A percentile compares a stretch with the other conserved stretches of the same genome.
Evolutionary conservation across 2,329 filamentous ascomycete genomes (phyloP).

Genomic region (Exophiala oligosperma): DNA sequence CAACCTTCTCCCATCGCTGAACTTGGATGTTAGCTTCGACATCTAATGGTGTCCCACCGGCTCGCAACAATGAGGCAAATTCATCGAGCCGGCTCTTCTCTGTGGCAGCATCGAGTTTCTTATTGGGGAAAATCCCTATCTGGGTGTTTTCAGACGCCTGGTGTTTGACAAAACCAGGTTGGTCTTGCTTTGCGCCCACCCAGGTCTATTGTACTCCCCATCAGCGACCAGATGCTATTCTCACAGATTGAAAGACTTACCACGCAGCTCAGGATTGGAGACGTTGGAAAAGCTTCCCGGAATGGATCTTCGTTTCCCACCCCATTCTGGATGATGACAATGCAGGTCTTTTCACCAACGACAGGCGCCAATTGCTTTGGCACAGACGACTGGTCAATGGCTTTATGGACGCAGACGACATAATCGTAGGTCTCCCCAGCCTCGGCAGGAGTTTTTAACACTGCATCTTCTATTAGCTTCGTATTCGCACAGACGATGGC

Average conservation of each 20-base stretch:
- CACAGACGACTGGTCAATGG: conserved; percentile 42
- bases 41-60: conserved; percentile 43
- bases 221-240: neutral
- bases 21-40: conserved; percentile 39
- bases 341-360: conserved; percentile 39
- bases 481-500: neutral
- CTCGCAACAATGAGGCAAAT: conserved; percentile 43
- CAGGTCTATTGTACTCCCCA: conserved; percentile 41
- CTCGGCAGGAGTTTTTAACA: conserved; percentile 41
- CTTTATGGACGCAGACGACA: conserved; percentile 43
- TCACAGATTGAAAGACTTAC: conserved; percentile 38
- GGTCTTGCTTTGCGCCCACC: conserved; percentile 54
- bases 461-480: conserved; percentile 26
- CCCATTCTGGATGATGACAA: conserved; percentile 44
- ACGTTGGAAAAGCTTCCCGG: conserved; percentile 33
- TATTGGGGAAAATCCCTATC: conserved; percentile 53
- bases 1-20: conserved; percentile 43
- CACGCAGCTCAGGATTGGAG: conserved; percentile 40
- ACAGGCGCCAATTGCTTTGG: conserved; percentile 37
- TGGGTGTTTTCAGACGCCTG: conserved; percentile 56
- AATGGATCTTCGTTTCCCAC: conserved; percentile 45
- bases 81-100: conserved; percentile 43
- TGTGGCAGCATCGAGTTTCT: conserved; percentile 22
- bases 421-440: conserved; percentile 35
- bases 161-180: conserved; percentile 53